Evolutionary conservation across 768 basidiomycete genomes (phyloP).

Genomic region (Nevesoporus exiguus): DNA sequence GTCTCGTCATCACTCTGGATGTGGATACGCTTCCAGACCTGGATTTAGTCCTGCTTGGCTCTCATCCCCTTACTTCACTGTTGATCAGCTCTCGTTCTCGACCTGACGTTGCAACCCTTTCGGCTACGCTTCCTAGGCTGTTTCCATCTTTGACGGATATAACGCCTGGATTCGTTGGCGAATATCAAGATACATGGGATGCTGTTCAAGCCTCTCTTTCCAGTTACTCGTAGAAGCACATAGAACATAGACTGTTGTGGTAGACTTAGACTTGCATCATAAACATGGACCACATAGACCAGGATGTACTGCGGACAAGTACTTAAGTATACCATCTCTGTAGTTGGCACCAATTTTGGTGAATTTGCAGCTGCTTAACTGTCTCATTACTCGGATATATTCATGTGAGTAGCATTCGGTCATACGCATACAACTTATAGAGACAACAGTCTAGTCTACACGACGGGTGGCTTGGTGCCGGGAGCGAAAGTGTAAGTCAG

Average conservation of each 20-base stretch:
- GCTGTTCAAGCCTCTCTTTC: slow-evolving; percentile 11
- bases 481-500: slow-evolving; percentile 83
- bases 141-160: slow-evolving; percentile 40
- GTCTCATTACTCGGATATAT: too few relatives aligned
- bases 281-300: not conserved
- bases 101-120: slow-evolving; percentile 28
- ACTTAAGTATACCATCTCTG: not conserved
- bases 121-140: slow-evolving; percentile 30
- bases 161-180: slow-evolving; percentile 32
- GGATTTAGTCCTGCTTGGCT: not conserved
- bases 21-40: not conserved
- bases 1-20: slow-evolving; percentile 22
- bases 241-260: slow-evolving; percentile 1
- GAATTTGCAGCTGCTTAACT: too few relatives aligned
- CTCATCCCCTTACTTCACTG: slow-evolving; percentile 31
- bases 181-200: slow-evolving; percentile 32
- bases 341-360: too few relatives aligned
- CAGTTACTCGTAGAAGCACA: not conserved
- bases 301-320: not conserved
- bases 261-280: not conserved
- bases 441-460: slow-evolving; percentile 36
- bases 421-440: slow-evolving; percentile 13
- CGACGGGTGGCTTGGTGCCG: slow-evolving; percentile 73
- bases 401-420: slow-evolving; percentile 6
- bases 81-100: slow-evolving; percentile 34